phyloP scores from a whole-genome alignment of 257 asterid genomes.

The Scutellaria minor region DNA sequence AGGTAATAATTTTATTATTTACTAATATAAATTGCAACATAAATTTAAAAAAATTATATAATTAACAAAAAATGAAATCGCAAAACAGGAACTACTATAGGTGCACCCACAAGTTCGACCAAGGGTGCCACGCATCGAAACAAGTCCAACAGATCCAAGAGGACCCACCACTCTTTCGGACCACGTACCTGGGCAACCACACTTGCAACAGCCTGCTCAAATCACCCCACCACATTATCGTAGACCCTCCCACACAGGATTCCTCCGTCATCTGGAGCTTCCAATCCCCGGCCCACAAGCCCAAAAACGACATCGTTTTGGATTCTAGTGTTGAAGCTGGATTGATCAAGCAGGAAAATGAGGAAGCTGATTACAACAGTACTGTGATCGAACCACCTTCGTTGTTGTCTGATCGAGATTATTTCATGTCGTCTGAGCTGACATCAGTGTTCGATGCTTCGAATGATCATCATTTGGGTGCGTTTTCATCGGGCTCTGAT shows the following conservation, averaged over 20 bases:
- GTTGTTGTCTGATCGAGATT: neutral
- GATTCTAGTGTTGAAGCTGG: neutral
- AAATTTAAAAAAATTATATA: neutral
- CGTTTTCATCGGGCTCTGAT: constrained; percentile 37
- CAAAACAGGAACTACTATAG: constrained; percentile 67
- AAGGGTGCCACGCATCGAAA: constrained; percentile 66
- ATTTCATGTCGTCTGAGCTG: constrained; percentile 26
- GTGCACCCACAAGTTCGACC: constrained; percentile 75
- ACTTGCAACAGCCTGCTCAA: constrained; percentile 44
- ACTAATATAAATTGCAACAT: too few species aligned
- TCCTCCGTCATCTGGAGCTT: constrained; percentile 54
- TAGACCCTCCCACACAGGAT: constrained; percentile 34
- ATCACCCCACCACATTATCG: constrained; percentile 27
- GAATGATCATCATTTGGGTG: neutral
- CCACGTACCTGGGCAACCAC: constrained; percentile 66
- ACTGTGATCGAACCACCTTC: too few species aligned
- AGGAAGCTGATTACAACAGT: neutral
- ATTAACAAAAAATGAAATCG: neutral
- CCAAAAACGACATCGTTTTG: neutral
- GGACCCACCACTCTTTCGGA: constrained; percentile 51
- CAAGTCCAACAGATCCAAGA: constrained; percentile 64
- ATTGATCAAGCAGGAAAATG: constrained; percentile 33
- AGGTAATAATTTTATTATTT: constrained; percentile 42
- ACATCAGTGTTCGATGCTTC: constrained; percentile 10
- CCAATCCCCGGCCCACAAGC: constrained; percentile 28